A percentile compares a stretch with the other conserved stretches of the same genome.
Evolutionary conservation across 1,284 basidiomycete species (phyloP).

Genomic region (Leucocoprinus gongylophorus): DNA sequence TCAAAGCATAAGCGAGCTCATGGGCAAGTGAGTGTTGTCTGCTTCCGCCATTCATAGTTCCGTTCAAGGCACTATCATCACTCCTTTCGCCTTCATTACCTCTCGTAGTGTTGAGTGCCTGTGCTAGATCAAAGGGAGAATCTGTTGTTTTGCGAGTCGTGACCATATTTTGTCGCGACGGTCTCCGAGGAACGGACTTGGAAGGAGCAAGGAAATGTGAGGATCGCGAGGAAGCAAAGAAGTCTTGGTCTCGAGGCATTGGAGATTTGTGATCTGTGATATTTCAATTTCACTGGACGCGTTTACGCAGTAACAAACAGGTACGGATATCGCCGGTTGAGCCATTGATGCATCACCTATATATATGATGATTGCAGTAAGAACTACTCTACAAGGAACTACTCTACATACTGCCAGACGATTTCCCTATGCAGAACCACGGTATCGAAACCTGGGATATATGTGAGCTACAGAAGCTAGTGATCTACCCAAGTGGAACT

Average conservation of each 20-base stretch:
- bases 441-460: constrained; percentile 7
- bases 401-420: background rate
- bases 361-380: constrained; percentile 5
- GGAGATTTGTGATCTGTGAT: constrained; percentile 1
- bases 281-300: constrained; percentile 5
- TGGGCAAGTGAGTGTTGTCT: constrained; percentile 67
- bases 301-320: constrained; percentile 8
- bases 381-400: constrained; percentile 10
- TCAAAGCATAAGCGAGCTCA: constrained; percentile 73
- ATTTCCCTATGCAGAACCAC: constrained; percentile 6
- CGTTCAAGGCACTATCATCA: constrained; percentile 15
- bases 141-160: constrained; percentile 36
- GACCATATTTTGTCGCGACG: constrained; percentile 39
- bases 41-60: constrained; percentile 33
- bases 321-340: constrained; percentile 11
- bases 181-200: constrained; percentile 15
- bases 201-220: constrained; percentile 25
- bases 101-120: constrained; percentile 13
- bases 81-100: background rate
- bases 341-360: background rate
- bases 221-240: constrained; percentile 18
- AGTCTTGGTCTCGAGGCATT: constrained; percentile 29
- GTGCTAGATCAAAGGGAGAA: constrained; percentile 33
- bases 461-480: background rate
- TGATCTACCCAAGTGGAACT: background rate